Conservation (phyloP, 352 stramenopile genomes). For the Globisporangium polare region DNA sequence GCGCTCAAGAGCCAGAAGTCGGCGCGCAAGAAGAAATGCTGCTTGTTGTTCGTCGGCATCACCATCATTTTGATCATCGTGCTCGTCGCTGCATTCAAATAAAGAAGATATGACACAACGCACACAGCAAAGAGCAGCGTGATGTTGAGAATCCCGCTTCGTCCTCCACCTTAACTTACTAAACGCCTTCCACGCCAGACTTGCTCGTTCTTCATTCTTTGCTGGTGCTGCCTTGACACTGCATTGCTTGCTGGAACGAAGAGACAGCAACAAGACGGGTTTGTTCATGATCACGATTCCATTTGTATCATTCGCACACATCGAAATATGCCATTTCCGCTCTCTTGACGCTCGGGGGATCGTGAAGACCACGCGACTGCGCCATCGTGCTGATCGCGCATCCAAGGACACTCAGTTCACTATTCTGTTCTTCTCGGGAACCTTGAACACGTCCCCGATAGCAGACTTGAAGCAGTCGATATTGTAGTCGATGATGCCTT, state of each 20-base stretch:
- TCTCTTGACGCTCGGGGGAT: neutral
- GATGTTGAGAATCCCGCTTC: neutral
- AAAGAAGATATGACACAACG: slow-evolving; percentile 13
- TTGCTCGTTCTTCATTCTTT: neutral
- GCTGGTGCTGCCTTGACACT: neutral
- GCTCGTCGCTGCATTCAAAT: slow-evolving; percentile 66
- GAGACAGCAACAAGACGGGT: neutral
- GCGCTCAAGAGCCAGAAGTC: slow-evolving; percentile 96
- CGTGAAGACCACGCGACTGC: neutral
- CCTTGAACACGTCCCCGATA: slow-evolving; percentile 87
- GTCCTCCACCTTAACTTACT: neutral
- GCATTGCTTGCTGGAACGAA: neutral
- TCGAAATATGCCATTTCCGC: neutral
- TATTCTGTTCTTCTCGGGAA: slow-evolving; percentile 49
- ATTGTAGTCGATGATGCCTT: slow-evolving; percentile 99
- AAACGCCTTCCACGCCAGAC: neutral
- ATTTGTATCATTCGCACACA: neutral
- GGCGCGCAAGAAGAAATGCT: slow-evolving; percentile 97
- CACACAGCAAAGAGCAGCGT: slow-evolving; percentile 14
- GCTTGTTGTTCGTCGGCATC: slow-evolving; percentile 74
- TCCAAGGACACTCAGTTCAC: slow-evolving; percentile 19
- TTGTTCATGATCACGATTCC: neutral
- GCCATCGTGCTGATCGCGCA: neutral
- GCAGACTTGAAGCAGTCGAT: slow-evolving; percentile 97
- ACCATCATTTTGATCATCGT: slow-evolving; percentile 79